Base-by-base conservation (phyloP, 768 basidiomycete species). In the Imleria badia region DNA sequence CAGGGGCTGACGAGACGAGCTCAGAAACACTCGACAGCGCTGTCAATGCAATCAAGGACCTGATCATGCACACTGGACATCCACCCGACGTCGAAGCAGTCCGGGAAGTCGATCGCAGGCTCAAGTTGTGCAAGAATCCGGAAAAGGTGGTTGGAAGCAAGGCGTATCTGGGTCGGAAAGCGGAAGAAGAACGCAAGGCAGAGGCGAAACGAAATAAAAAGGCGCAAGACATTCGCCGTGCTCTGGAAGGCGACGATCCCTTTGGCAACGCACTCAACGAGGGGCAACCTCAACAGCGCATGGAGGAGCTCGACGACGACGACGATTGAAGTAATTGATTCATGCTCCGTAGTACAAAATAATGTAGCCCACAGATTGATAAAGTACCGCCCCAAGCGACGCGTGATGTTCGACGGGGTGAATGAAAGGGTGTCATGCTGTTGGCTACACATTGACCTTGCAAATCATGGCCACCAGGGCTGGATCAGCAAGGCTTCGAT, bases 91-190 rank as follows among this genome's bases (percentile, higher is more conserved):
- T 96, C 13, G 93, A 93, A 55, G 77, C 81, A 30, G 94, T 98
- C 14, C 87, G 91, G 14, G 89, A 91, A 64, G 87, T 98, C 8
- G 97, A 99, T 69, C 82, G 87, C 66, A 78, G 94, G 42, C 75
- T 99, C 43, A 87, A 84, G 64, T 65, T 88, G 35, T 98, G 96
- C 77, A 91, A 94, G 68, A 98, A 99, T 64, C 97, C 97, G 6
- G 94, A 96, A 72, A 97, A 95, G 71, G 86, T 96, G 6, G 84
- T 86, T 13, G 94, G 94, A n/a, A 96, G 86, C 58, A 86, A 83
- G 56, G 88, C 91, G 3, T 94, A 88, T 69, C 69, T 86, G 23
- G 81, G 82, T 20, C 85, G 84, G 67, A 85, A 83, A 60, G 82
- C 78, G n/a, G 86, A 84, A 60, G 84, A 85, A 52, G 89, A 91